Evolutionary conservation across 1,284 basidiomycete species (phyloP).

Genomic region (Cutaneotrichosporon sp.): DNA sequence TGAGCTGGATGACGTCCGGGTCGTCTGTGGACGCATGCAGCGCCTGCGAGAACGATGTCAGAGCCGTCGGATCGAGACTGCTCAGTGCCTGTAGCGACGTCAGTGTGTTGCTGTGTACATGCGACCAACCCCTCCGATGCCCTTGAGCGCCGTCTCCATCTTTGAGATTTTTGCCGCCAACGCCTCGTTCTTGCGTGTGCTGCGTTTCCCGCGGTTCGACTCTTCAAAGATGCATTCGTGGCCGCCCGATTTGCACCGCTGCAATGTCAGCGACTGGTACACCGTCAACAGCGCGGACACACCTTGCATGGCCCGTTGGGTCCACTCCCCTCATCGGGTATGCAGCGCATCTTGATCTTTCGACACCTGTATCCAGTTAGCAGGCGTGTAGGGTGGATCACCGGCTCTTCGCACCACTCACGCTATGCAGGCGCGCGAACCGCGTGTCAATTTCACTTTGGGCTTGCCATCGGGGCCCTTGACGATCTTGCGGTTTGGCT

Average conservation of each 20-base stretch:
- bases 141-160: constrained; percentile 84
- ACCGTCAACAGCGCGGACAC: constrained; percentile 14
- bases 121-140: constrained; percentile 36
- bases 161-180: constrained; percentile 80
- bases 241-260: constrained; percentile 59
- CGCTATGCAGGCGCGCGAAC: constrained; percentile 54
- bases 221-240: constrained; percentile 94
- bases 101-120: background rate
- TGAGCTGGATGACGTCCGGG: constrained; percentile 69
- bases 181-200: constrained; percentile 77
- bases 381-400: background rate
- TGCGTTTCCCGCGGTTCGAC: constrained; percentile 86
- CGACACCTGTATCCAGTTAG: constrained; percentile 55
- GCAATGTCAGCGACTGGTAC: background rate
- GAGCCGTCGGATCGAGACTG: constrained; percentile 63
- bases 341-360: constrained; percentile 97
- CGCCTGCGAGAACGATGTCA: constrained; percentile 44
- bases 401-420: constrained; percentile 13
- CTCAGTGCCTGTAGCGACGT: constrained; percentile 51
- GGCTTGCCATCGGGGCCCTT: constrained; percentile 38
- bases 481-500: constrained; percentile 23
- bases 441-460: constrained; percentile 78
- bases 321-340: constrained; percentile 61
- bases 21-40: constrained; percentile 34
- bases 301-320: constrained; percentile 83